Conservation (phyloP, 176 grass and related monocot species). For the Oryza meridionalis region DNA sequence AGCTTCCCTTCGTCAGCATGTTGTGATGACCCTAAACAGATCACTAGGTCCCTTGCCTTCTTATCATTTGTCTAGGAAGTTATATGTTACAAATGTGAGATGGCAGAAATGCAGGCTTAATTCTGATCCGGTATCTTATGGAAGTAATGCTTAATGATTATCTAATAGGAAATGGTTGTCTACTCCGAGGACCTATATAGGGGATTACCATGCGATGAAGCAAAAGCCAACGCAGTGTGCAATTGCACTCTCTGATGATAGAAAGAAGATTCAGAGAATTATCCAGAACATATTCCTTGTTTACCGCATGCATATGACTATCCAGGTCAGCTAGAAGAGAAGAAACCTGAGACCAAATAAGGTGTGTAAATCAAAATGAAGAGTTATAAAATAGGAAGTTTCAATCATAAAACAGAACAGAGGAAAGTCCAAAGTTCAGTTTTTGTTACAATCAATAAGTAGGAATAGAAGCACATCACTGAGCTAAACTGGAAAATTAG, state of each 20-base stretch:
- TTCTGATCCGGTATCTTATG: not conserved
- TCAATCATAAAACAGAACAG: slow-evolving; percentile 21
- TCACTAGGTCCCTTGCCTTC: slow-evolving; percentile 62
- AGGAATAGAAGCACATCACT: not conserved
- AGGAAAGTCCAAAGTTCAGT: not conserved
- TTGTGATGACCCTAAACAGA: slow-evolving; percentile 47
- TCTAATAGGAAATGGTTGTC: not conserved
- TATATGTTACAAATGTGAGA: too few species aligned
- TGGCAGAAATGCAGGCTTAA: not conserved
- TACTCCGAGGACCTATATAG: slow-evolving; percentile 12
- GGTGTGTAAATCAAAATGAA: not conserved
- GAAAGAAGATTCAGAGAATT: slow-evolving; percentile 60
- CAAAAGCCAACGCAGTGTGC: slow-evolving; percentile 73
- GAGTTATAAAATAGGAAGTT: not conserved
- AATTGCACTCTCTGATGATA: slow-evolving; percentile 71
- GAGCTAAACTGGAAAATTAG: not conserved
- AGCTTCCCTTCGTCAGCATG: slow-evolving; percentile 61
- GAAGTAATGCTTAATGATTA: slow-evolving; percentile 2
- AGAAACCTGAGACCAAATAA: slow-evolving; percentile 50
- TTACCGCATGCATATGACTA: slow-evolving; percentile 50
- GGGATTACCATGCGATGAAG: slow-evolving; percentile 74
- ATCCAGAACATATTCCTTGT: slow-evolving; percentile 65
- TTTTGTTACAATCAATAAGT: not conserved
- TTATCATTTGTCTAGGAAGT: slow-evolving; percentile 66
- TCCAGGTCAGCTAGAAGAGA: slow-evolving; percentile 58